Conservation (phyloP, 139 green algal species). For the Chlorella sp. region DNA sequence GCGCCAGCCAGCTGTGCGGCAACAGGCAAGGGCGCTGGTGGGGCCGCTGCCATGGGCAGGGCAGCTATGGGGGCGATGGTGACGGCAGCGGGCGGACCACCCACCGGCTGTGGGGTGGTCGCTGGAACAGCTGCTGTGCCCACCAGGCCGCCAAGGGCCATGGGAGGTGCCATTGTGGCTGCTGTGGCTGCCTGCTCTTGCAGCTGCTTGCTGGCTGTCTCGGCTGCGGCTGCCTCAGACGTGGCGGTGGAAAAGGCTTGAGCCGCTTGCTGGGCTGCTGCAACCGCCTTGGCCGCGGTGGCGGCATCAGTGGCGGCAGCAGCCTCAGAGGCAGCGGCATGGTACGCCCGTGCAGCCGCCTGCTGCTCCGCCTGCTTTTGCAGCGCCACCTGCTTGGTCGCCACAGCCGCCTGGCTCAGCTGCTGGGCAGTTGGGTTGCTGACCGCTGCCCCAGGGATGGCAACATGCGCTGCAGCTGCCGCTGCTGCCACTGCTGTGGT, state of each 20-base stretch:
- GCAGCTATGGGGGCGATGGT: not conserved
- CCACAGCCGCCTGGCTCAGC: conserved; percentile 8
- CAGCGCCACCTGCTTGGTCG: not conserved
- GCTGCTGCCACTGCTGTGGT: not conserved
- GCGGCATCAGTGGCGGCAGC: not conserved
- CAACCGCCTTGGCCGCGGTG: not conserved
- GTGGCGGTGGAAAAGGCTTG: not conserved
- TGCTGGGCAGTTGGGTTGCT: not conserved
- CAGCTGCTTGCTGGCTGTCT: not conserved
- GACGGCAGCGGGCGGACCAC: not conserved
- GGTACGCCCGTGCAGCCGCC: not conserved
- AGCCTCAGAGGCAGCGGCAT: not conserved
- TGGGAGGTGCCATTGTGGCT: not conserved
- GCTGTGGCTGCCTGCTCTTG: not conserved
- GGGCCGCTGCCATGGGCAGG: not conserved
- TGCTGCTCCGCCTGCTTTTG: conserved; percentile 30
- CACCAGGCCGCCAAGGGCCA: not conserved
- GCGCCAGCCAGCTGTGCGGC: not conserved
- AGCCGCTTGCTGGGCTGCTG: not conserved
- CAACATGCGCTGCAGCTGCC: not conserved
- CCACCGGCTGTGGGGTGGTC: not conserved
- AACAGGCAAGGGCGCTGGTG: not conserved
- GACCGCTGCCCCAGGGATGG: not conserved
- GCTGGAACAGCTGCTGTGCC: not conserved
- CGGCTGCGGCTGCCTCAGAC: not conserved